These are phyloP conservation scores for Candida labiduridarum DNA, from an alignment of 1,139 yeast species.

Conservation along the genomic window DNA sequence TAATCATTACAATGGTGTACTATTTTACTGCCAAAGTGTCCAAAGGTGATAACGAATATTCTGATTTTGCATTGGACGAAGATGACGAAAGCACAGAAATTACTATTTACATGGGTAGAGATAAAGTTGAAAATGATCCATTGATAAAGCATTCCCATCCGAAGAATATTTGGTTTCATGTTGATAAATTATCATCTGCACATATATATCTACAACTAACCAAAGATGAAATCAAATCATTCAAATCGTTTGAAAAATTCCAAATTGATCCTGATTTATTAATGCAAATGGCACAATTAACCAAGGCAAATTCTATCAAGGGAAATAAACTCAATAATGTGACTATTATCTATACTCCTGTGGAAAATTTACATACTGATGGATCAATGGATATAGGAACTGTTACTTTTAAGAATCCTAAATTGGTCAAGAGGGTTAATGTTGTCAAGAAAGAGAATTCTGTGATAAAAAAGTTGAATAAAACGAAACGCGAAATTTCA, in stretches of 20 bases:
- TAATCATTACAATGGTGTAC: conserved; percentile 50
- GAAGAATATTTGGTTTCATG: conserved; percentile 82
- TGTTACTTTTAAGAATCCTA: conserved; percentile 66
- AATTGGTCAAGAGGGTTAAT: conserved; percentile 54
- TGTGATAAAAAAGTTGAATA: conserved; percentile 65
- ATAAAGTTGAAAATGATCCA: conserved; percentile 75
- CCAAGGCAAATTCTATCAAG: conserved; percentile 79
- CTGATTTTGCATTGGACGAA: conserved; percentile 15
- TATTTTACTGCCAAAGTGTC: conserved; percentile 45
- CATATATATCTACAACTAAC: conserved; percentile 72
- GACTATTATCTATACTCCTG: conserved; percentile 75
- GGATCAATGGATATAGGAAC: conserved; percentile 85
- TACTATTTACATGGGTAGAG: conserved; percentile 69
- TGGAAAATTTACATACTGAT: conserved; percentile 69
- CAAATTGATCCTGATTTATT: conserved; percentile 55
- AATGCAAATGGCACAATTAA: conserved; percentile 69
- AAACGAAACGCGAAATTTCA: conserved; percentile 54
- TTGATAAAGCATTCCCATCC: conserved; percentile 71
- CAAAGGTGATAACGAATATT: conserved; percentile 8
- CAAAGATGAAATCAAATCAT: conserved; percentile 39
- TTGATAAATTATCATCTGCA: conserved; percentile 77
- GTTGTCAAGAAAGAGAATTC: conserved; percentile 63
- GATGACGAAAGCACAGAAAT: conserved; percentile 32
- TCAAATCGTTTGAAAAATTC: conserved; percentile 33
- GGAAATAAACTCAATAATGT: conserved; percentile 75